Conservation (phyloP, 352 stramenopile genomes). For the Thraustotheca clavata region DNA sequence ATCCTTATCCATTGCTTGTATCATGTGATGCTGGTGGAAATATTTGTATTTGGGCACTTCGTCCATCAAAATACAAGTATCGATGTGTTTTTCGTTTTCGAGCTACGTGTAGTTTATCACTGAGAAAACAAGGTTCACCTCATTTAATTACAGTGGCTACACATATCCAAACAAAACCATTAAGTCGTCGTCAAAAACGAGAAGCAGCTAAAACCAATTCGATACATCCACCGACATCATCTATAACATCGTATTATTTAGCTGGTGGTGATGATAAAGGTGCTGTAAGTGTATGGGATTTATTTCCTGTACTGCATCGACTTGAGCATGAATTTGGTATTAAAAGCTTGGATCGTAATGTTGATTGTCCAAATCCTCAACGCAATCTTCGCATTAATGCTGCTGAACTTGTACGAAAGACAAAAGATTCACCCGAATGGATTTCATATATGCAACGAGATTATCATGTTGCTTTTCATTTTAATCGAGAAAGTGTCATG, state of each 20-base stretch:
- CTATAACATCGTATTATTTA: constrained; percentile 39
- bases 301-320: constrained; percentile 44
- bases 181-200: constrained; percentile 2
- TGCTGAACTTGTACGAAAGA: constrained; percentile 56
- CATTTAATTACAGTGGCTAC: background rate
- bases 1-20: constrained; percentile 59
- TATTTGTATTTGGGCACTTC: constrained; percentile 68
- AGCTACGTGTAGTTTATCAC: constrained; percentile 33
- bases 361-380: constrained; percentile 64
- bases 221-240: background rate
- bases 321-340: constrained; percentile 46
- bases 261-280: constrained; percentile 75
- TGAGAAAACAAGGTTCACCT: background rate
- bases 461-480: constrained; percentile 49
- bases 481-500: constrained; percentile 29
- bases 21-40: constrained; percentile 63
- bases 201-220: background rate
- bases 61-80: constrained; percentile 48
- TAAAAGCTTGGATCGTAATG: constrained; percentile 32
- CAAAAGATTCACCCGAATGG: constrained; percentile 53
- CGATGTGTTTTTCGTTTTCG: constrained; percentile 72
- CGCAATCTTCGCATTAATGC: constrained; percentile 68
- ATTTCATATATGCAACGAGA: constrained; percentile 43
- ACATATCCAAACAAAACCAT: constrained; percentile 9
- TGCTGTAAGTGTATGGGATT: constrained; percentile 60